Evolutionary conservation across 2,329 filamentous ascomycete species (phyloP), one percentile per base, ranked within the genome.

Genomic region (Gremmenia infestans): DNA sequence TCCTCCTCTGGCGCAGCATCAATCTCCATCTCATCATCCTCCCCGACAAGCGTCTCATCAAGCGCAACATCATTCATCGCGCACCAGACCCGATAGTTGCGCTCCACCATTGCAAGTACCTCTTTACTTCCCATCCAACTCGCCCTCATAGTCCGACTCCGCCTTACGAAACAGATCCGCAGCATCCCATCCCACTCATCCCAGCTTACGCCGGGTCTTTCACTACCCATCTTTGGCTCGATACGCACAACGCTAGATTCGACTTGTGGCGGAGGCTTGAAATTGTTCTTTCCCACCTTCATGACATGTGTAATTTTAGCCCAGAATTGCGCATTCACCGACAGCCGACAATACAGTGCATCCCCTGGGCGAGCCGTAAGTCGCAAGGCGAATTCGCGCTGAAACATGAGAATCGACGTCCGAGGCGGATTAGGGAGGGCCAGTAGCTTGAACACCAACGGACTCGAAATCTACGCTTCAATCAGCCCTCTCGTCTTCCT

Each of bases 241-340:
- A 97, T 88, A 58, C 92, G 82, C 48, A 97, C 91, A 6, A 97
- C 92, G 56, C 88, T 92, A 7, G 85, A 90, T 73, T 99, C 94
- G 56, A 99, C 94, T 68, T 91, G 83, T 8, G 94, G 94, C 0
- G 94, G 93, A 0, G 94, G 94, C 60, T 90, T 91, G 81, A 97
- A 99, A 76, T 97, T 97, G 74, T 95, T 94, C 74, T 87, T 89
- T 62, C 92, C 91, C 47, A 97, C 93, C 75, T 96, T 96, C 86
- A 96, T 90, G 64, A 96, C 85, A 63, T 81, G 81, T 23, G 77
- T 79, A 50, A 87, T 83, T 65, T 84, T 86, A 8, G 87, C 83
- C 83, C 89, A 97, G 80, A 97, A 96, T 70, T 97, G 93, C 17
- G 89, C 90, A 67, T 97, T 97, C 56, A 96, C 93, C 1, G 84